Base-by-base conservation (phyloP, 257 asterid genomes). In the Penstemon barbatus region DNA sequence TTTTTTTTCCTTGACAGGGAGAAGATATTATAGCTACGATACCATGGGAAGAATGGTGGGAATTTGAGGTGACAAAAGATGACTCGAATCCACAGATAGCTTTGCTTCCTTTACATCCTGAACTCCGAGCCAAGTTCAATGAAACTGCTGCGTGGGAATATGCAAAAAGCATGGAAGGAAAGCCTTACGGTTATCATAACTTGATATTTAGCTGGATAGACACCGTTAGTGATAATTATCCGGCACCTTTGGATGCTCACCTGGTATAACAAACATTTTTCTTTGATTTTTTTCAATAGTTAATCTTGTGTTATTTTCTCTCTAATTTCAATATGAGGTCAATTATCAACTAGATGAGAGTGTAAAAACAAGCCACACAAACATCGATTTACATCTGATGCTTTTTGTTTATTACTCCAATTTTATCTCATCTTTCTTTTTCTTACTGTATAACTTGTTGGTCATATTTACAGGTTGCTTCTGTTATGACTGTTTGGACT, bases 41-140 rank as follows among this genome's bases (percentile, higher is more conserved):
- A 66, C 85, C 96, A 43, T 92, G 98, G 98, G 95, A 92, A 10
- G 97, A 90, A 25, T 90, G 98, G 97, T 90, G 98, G 98, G 81
- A 85, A 18, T 82, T 75, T 38, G 97, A 92, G 88, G 77, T 86
- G 81, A 85, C 85, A 43, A 86, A 85, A 71, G 98, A 92, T 60
- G 81, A 85, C 36, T 68, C 96, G 4, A 84, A 89, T 83, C 98
- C 98, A 0, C 97, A 92, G 56, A 90, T 90, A 75, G 94, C 96
- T 4, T 70, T 90, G 68, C 95, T 92, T 69, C 97, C 98, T 62
- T 71, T 92, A 77, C 95, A 74, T 75, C 86, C 90, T 50, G 94
- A 90, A 42, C 75, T 92, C 54, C 83, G 89, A 55, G 90, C 96
- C 63, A 90, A 77, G 83, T 92, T 92, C 79, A 86, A 92, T 5